Evolutionary conservation across 2,329 filamentous ascomycete genomes (phyloP), one percentile per base, ranked within the genome.

Genomic region (Colletotrichum melonis): DNA sequence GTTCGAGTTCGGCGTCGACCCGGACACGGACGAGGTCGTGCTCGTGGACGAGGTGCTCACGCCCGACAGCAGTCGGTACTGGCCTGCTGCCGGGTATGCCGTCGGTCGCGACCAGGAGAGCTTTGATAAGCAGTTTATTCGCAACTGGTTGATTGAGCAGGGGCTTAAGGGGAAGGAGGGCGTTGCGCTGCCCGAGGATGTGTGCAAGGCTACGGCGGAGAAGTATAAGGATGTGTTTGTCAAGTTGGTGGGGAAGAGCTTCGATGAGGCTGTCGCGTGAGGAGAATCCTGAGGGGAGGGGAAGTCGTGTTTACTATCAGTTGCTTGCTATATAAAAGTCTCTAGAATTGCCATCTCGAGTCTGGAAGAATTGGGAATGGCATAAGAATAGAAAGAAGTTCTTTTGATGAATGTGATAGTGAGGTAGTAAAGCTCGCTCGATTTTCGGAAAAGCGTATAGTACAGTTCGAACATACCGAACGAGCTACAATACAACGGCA

Each of bases 121-220:
- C 83, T 97, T 96, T 77, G 95, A 98, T 81, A 98, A 98, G 88
- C 93, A 95, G 84, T 92, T 89, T 78, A 82, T 98, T 76, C 87
- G 95, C 46, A 92, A 98, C 83, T 98, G 95, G 94, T 82, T 98
- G 78, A 92, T 91, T 2, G 84, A 81, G 60, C 87, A 93, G 71
- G 93, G 93, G 0, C 82, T 97, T 70, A 95, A 95, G 85, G 93
- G 92, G 1, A 93, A 93, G 83, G 87, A 92, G 30, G 92, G 90
- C 1, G 92, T 97, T 19, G 84, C 83, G 66, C 92, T 98, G 86
- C 92, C 93, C 0, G 88, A 91, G 4, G 92, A 95, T 64, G 88
- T 97, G 69, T 90, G 92, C 22, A 80, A 85, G 76, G 89, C 90
- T 79, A 97, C 95, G 3, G 87, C 87, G 46, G 88, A 86, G 69